phyloP scores from a whole-genome alignment of 371 early-diverging fungal species.

The Encephalitozoon cuniculi region DNA sequence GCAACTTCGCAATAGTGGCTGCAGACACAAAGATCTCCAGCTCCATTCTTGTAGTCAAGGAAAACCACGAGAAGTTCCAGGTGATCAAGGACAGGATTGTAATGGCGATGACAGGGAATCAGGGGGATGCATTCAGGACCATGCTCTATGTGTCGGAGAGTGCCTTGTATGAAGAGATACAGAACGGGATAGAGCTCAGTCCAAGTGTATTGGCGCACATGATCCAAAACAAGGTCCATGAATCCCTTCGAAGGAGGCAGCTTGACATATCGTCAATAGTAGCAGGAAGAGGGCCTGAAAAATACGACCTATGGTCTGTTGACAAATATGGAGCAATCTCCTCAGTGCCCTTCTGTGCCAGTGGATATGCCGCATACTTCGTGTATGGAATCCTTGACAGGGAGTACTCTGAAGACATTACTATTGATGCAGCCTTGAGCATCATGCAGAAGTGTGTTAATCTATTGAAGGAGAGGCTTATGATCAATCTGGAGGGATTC shows the following conservation, averaged over 20 bases:
- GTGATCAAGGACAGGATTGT: constrained; percentile 30
- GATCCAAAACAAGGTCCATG: constrained; percentile 45
- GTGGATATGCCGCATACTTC: constrained; percentile 48
- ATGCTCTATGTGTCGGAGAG: constrained; percentile 27
- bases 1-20: constrained; percentile 28
- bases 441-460: constrained; percentile 43
- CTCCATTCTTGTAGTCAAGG: constrained; percentile 39
- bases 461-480: constrained; percentile 47
- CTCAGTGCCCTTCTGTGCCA: constrained; percentile 32
- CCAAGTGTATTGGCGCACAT: constrained; percentile 35
- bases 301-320: constrained; percentile 22
- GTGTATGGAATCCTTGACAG: constrained; percentile 46
- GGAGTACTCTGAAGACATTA: constrained; percentile 31
- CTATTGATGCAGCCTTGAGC: constrained; percentile 31
- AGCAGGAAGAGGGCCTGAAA: constrained; percentile 28
- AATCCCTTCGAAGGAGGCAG: constrained; percentile 22
- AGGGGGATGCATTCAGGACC: constrained; percentile 49
- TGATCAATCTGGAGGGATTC: constrained; percentile 27
- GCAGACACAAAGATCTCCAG: constrained; percentile 9
- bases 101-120: constrained; percentile 42
- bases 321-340: constrained; percentile 53
- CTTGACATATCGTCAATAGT: constrained; percentile 27
- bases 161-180: constrained; percentile 33
- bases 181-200: constrained; percentile 28
- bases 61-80: constrained; percentile 37